These are phyloP conservation scores for Nemania sp. DNA, from an alignment of 2,329 filamentous ascomycete species.

Conservation along the genomic window DNA sequence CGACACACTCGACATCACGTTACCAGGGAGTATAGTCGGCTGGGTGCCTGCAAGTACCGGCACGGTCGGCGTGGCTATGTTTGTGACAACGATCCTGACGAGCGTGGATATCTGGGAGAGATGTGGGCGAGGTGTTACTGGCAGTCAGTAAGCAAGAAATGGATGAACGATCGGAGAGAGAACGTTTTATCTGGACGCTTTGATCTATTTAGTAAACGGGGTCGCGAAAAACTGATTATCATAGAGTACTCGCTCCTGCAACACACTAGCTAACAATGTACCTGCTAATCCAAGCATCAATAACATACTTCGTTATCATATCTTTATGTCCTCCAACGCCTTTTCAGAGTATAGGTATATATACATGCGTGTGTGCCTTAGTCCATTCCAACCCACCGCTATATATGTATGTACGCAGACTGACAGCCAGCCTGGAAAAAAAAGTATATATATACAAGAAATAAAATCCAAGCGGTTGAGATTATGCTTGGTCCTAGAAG, in stretches of 20 bases:
- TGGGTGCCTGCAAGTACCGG: constrained; percentile 59
- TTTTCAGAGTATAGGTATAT: background rate
- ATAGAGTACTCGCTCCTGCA: too few relatives aligned
- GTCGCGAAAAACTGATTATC: too few relatives aligned
- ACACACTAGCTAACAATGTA: too few relatives aligned
- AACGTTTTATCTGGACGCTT: too few relatives aligned
- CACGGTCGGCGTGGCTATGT: constrained; percentile 60
- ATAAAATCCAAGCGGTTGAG: too few relatives aligned
- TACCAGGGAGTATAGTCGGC: constrained; percentile 63
- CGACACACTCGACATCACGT: constrained; percentile 63
- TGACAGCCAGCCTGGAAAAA: too few relatives aligned
- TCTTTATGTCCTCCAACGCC: background rate
- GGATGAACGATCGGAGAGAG: background rate
- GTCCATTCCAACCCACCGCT: background rate
- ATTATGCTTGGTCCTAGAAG: too few relatives aligned
- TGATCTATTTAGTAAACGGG: too few relatives aligned
- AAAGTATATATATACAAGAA: too few relatives aligned
- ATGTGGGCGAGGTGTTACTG: constrained; percentile 41
- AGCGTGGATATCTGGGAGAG: constrained; percentile 64
- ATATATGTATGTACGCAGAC: too few relatives aligned
- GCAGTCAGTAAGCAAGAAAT: background rate
- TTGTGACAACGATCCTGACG: constrained; percentile 64
- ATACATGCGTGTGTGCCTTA: background rate
- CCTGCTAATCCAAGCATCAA: too few relatives aligned
- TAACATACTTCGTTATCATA: background rate